Percentiles rank a stretch among this genome's conserved stretches.
These are phyloP conservation scores for Blastomyces parvus DNA, from an alignment of 2,329 filamentous ascomycete species.

Conservation along the genomic window DNA sequence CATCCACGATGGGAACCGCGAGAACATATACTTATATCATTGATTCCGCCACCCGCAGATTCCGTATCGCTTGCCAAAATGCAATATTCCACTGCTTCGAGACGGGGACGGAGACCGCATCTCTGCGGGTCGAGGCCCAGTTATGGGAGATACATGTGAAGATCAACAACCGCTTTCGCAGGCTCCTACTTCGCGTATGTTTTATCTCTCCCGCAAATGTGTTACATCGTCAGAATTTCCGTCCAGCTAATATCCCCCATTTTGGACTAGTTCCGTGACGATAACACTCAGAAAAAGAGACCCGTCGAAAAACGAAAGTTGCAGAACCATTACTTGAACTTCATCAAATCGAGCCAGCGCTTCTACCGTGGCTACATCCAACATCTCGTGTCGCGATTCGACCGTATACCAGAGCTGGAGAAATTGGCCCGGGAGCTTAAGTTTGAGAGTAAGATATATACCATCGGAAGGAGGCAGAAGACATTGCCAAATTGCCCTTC, in stretches of 20 bases:
- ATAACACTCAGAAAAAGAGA: slow-evolving; percentile 40
- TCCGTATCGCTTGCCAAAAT: slow-evolving; percentile 61
- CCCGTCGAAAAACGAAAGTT: slow-evolving; percentile 63
- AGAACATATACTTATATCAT: neutral
- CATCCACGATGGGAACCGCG: neutral
- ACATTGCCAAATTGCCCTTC: neutral
- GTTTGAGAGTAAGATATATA: slow-evolving; percentile 35
- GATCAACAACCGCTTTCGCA: slow-evolving; percentile 70
- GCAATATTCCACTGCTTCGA: slow-evolving; percentile 59
- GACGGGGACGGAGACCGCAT: slow-evolving; percentile 11
- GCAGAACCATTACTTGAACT: slow-evolving; percentile 70
- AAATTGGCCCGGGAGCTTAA: slow-evolving; percentile 46
- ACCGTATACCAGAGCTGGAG: slow-evolving; percentile 49
- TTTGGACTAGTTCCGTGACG: slow-evolving; percentile 39
- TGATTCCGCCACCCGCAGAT: slow-evolving; percentile 43
- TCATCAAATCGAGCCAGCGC: slow-evolving; percentile 75
- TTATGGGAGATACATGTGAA: slow-evolving; percentile 72
- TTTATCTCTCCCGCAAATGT: slow-evolving; percentile 12
- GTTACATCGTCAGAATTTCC: slow-evolving; percentile 10
- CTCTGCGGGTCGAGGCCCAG: slow-evolving; percentile 51
- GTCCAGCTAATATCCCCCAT: slow-evolving; percentile 9
- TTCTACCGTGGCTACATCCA: slow-evolving; percentile 85
- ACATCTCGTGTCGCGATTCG: slow-evolving; percentile 55
- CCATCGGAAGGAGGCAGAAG: slow-evolving; percentile 1
- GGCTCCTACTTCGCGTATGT: slow-evolving; percentile 50